A percentile compares a stretch with the other conserved stretches of the same genome.
These are phyloP conservation scores for Nigrograna mackinnonii DNA, from an alignment of 2,329 filamentous ascomycete species.

Conservation along the genomic window DNA sequence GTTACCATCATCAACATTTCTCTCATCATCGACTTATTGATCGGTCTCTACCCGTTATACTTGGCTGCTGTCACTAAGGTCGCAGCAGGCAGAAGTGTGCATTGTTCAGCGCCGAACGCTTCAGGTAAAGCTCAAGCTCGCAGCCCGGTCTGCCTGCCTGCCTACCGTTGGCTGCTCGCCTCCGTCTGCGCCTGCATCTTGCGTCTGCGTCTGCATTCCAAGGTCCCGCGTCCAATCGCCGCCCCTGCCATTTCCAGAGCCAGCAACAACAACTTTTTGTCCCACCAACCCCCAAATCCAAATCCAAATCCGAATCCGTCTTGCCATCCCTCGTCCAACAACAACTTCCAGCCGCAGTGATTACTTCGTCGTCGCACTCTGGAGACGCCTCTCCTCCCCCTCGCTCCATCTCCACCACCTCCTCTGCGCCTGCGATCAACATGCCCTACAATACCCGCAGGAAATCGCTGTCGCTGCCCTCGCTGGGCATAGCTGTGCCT, in stretches of 20 bases:
- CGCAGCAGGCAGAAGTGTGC: too few relatives aligned
- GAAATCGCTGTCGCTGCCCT: conserved; percentile 91
- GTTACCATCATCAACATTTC: too few relatives aligned
- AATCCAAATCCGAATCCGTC: too few relatives aligned
- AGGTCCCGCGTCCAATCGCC: conserved; percentile 28
- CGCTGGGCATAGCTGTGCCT: conserved; percentile 85
- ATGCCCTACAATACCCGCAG: conserved; percentile 98
- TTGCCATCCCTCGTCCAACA: conserved; percentile 21
- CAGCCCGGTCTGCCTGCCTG: too few relatives aligned
- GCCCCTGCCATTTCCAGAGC: conserved; percentile 24
- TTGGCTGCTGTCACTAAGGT: too few relatives aligned
- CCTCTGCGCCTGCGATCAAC: conserved; percentile 22
- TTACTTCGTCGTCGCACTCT: not conserved
- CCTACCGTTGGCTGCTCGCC: too few relatives aligned
- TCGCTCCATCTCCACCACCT: conserved; percentile 8
- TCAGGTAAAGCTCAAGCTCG: conserved; percentile 34
- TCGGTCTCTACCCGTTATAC: too few relatives aligned
- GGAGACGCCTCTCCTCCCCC: conserved; percentile 10
- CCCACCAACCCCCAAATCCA: conserved; percentile 17
- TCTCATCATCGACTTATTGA: too few relatives aligned
- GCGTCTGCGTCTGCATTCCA: conserved; percentile 36
- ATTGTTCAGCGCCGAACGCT: conserved; percentile 28
- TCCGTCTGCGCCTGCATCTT: conserved; percentile 21
- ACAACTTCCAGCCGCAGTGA: conserved; percentile 16
- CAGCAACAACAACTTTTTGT: conserved; percentile 33